Evolutionary conservation across 2,329 filamentous ascomycete genomes (phyloP).

Genomic region (Colletotrichum cereale): DNA sequence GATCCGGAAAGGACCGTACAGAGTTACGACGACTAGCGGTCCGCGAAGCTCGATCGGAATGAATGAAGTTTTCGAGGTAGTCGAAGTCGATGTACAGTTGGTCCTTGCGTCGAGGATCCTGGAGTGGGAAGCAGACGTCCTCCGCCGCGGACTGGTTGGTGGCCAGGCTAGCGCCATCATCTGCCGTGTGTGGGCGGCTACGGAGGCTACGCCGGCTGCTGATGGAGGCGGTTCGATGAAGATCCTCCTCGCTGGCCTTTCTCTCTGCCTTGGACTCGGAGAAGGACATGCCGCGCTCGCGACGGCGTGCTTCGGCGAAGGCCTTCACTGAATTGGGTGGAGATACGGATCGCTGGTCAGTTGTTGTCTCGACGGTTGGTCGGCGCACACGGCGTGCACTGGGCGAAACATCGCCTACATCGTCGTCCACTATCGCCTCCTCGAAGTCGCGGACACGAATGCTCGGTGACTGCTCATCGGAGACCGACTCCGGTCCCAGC

Average conservation of each 20-base stretch:
- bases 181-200: slow-evolving; percentile 70
- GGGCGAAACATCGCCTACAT: slow-evolving; percentile 63
- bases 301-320: slow-evolving; percentile 90
- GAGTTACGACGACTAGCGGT: slow-evolving; percentile 64
- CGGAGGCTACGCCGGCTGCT: slow-evolving; percentile 72
- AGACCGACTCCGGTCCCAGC: slow-evolving; percentile 50
- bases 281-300: slow-evolving; percentile 78
- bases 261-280: slow-evolving; percentile 58
- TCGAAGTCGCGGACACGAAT: slow-evolving; percentile 83
- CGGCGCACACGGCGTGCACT: slow-evolving; percentile 62
- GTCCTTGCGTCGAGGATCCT: slow-evolving; percentile 74
- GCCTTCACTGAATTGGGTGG: slow-evolving; percentile 98
- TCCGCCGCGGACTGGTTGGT: slow-evolving; percentile 82
- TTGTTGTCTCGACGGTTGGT: slow-evolving; percentile 67
- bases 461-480: slow-evolving; percentile 49
- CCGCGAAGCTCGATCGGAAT: slow-evolving; percentile 65
- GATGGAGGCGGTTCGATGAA: slow-evolving; percentile 79
- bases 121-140: slow-evolving; percentile 89
- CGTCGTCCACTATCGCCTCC: slow-evolving; percentile 85
- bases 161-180: slow-evolving; percentile 71
- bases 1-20: slow-evolving; percentile 70
- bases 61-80: slow-evolving; percentile 91
- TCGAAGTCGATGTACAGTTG: slow-evolving; percentile 92
- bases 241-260: slow-evolving; percentile 61
- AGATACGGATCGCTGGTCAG: slow-evolving; percentile 78